These are phyloP conservation scores for Lecanoromycetidae sp. DNA, from an alignment of 2,329 filamentous ascomycete species.

Conservation along the genomic window DNA sequence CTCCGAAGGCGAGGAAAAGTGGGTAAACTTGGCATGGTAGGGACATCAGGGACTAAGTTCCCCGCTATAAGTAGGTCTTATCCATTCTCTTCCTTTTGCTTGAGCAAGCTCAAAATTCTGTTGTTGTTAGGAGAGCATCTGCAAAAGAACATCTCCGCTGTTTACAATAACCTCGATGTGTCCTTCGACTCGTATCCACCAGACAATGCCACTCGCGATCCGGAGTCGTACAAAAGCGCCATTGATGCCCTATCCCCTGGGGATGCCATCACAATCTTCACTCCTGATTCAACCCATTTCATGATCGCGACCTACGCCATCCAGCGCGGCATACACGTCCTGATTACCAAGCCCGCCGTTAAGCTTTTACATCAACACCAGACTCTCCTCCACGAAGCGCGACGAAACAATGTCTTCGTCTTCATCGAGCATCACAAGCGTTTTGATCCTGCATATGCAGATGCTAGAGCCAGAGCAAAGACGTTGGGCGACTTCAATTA, in stretches of 20 bases:
- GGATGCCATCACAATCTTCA: constrained; percentile 92
- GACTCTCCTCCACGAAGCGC: constrained; percentile 57
- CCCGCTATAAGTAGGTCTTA: constrained; percentile 61
- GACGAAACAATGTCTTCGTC: constrained; percentile 69
- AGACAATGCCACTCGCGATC: constrained; percentile 56
- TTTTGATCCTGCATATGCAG: constrained; percentile 83
- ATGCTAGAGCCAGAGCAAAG: constrained; percentile 65
- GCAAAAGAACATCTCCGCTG: constrained; percentile 71
- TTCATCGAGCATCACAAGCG: constrained; percentile 96
- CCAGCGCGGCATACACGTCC: constrained; percentile 73
- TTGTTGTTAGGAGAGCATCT: constrained; percentile 46
- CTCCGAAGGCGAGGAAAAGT: constrained; percentile 81
- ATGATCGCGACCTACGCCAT: constrained; percentile 89
- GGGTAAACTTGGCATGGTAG: constrained; percentile 74
- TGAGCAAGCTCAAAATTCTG: neutral
- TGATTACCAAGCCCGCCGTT: constrained; percentile 88
- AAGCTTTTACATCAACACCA: constrained; percentile 73
- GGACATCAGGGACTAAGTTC: constrained; percentile 78
- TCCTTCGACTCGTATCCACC: constrained; percentile 73
- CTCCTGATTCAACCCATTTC: constrained; percentile 83
- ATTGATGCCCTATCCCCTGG: constrained; percentile 73
- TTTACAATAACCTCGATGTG: constrained; percentile 80
- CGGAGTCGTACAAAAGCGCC: constrained; percentile 75
- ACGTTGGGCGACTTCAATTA: constrained; percentile 91
- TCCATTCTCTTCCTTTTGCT: constrained; percentile 23